Conservation (phyloP, 352 stramenopile genomes). For the Globisporangium takayamanum region DNA sequence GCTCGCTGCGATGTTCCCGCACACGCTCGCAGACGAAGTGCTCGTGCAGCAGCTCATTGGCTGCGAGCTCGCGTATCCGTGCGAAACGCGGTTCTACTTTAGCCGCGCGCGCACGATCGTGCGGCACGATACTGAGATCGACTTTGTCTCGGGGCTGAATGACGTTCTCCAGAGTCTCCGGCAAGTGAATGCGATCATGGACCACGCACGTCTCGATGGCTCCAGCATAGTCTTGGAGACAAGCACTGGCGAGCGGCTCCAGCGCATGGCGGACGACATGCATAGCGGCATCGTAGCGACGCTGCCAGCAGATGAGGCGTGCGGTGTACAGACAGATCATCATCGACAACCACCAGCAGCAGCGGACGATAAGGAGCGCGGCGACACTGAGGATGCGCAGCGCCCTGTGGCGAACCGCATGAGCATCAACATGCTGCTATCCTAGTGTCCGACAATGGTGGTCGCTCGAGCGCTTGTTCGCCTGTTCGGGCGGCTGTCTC, state of each 20-base stretch:
- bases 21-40: constrained; percentile 29
- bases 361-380: too few species aligned
- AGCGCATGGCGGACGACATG: constrained; percentile 3
- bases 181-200: constrained; percentile 15
- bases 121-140: constrained; percentile 29
- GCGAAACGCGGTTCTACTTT: constrained; percentile 35
- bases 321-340: not conserved
- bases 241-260: not conserved
- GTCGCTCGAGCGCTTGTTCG: too few species aligned
- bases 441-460: not conserved
- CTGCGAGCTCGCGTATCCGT: constrained; percentile 28
- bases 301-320: not conserved
- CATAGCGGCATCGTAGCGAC: not conserved
- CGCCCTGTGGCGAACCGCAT: constrained; percentile 6
- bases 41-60: constrained; percentile 29
- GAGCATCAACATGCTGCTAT: constrained; percentile 19
- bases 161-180: constrained; percentile 17
- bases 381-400: not conserved
- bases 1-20: constrained; percentile 41
- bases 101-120: constrained; percentile 36
- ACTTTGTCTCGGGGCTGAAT: constrained; percentile 37
- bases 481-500: too few species aligned
- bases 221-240: constrained; percentile 11
- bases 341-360: too few species aligned
- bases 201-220: constrained; percentile 13